These are phyloP conservation scores for Solanum habrochaites DNA, from an alignment of 257 asterid genomes.

Conservation along the genomic window DNA sequence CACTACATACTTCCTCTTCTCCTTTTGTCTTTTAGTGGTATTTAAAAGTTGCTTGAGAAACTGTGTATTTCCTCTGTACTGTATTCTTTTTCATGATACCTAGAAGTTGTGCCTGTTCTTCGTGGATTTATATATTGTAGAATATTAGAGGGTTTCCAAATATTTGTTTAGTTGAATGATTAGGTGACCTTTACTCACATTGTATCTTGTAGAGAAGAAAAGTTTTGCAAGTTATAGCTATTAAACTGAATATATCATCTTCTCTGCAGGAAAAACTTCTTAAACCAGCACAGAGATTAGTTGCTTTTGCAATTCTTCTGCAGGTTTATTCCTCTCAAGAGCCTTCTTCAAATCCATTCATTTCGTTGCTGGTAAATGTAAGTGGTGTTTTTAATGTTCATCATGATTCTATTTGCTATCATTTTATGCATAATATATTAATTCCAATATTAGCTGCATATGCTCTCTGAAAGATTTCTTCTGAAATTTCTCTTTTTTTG, in stretches of 20 bases:
- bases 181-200: background rate
- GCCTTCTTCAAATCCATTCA: conserved; percentile 69
- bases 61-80: background rate
- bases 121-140: background rate
- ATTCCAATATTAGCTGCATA: background rate
- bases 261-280: conserved; percentile 59
- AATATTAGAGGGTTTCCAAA: background rate
- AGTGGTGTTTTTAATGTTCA: conserved; percentile 8
- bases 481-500: background rate
- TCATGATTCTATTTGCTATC: background rate
- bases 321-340: conserved; percentile 65
- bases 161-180: background rate
- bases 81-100: background rate
- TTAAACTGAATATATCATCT: background rate
- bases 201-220: background rate
- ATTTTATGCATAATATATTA: background rate
- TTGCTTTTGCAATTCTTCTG: conserved; percentile 61
- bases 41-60: background rate
- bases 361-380: conserved; percentile 66
- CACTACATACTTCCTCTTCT: background rate
- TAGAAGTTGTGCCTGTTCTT: background rate
- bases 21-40: background rate
- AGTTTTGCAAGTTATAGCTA: background rate
- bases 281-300: conserved; percentile 55
- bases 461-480: background rate